Evolutionary conservation across 129 eudicot genomes (phyloP).

Genomic region (Flaveria trinervia): DNA sequence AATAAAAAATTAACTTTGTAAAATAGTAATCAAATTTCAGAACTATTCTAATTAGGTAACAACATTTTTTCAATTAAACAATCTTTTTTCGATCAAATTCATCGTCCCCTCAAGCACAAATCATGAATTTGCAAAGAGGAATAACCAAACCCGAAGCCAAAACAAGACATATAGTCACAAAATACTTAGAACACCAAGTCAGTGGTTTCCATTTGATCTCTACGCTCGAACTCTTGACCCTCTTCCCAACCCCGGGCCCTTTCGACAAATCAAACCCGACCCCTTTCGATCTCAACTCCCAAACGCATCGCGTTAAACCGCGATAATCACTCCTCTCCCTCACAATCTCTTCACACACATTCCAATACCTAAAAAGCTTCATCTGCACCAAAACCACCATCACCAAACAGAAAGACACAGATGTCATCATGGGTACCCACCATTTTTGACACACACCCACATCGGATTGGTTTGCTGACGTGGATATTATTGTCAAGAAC

Average conservation of each 20-base stretch:
- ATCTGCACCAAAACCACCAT: constrained; percentile 60
- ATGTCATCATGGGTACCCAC: constrained; percentile 71
- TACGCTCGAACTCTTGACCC: constrained; percentile 85
- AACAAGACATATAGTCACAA: constrained; percentile 53
- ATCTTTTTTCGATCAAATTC: no score
- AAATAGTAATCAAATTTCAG: no score
- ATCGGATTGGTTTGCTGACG: constrained; percentile 23
- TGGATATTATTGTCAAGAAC: constrained; percentile 60
- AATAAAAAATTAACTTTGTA: no score
- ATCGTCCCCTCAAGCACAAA: constrained; percentile 43
- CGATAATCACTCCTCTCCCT: constrained; percentile 61
- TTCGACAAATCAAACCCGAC: constrained; percentile 68
- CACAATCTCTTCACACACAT: constrained; percentile 49
- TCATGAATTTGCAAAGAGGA: constrained; percentile 62
- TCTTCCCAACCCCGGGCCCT: constrained; percentile 58
- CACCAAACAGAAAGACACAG: constrained; percentile 48
- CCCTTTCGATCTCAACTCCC: constrained; percentile 88
- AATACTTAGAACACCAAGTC: constrained; percentile 59
- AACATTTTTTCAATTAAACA: no score
- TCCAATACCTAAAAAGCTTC: constrained; percentile 75
- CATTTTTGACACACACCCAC: constrained; percentile 45
- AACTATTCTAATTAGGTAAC: no score
- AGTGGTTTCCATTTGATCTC: constrained; percentile 87
- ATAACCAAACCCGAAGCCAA: constrained; percentile 52
- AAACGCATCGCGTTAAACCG: constrained; percentile 57